A percentile compares a stretch with the other conserved stretches of the same genome.
Conservation (phyloP, 208 protist species). For the Trypanosoma avium region DNA sequence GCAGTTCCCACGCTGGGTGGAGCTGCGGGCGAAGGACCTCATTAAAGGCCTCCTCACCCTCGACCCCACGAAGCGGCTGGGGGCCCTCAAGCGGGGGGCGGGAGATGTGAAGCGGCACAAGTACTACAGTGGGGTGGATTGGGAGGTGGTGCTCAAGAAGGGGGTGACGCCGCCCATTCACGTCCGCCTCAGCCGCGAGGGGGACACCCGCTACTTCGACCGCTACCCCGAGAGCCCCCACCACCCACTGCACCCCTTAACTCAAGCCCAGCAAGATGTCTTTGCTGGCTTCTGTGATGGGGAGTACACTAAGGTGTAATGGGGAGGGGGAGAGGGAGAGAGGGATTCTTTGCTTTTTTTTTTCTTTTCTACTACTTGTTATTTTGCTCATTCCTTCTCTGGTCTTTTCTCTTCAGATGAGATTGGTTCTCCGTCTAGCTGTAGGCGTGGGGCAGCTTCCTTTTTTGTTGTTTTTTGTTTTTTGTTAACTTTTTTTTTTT, state of each 20-base stretch:
- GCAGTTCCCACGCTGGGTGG: constrained; percentile 85
- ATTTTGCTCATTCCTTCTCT: too few relatives aligned
- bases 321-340: too few relatives aligned
- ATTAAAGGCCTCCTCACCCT: constrained; percentile 80
- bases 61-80: constrained; percentile 88
- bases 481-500: constrained; percentile 29
- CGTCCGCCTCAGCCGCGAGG: constrained; percentile 71
- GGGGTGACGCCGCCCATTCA: constrained; percentile 85
- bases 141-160: constrained; percentile 80
- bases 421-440: too few relatives aligned
- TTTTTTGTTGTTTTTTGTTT: too few relatives aligned
- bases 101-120: constrained; percentile 96
- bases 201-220: constrained; percentile 91
- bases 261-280: constrained; percentile 75
- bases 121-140: constrained; percentile 96
- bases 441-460: too few relatives aligned
- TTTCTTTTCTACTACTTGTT: constrained; percentile 6
- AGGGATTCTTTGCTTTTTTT: constrained; percentile 24
- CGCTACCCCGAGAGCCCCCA: constrained; percentile 88
- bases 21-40: constrained; percentile 79
- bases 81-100: constrained; percentile 84
- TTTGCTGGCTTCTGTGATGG: constrained; percentile 91
- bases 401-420: too few relatives aligned
- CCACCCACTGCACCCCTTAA: constrained; percentile 69
- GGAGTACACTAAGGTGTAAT: constrained; percentile 68